Base-by-base conservation (phyloP, 2,329 filamentous ascomycete species). In the Orbilia brochopaga region DNA sequence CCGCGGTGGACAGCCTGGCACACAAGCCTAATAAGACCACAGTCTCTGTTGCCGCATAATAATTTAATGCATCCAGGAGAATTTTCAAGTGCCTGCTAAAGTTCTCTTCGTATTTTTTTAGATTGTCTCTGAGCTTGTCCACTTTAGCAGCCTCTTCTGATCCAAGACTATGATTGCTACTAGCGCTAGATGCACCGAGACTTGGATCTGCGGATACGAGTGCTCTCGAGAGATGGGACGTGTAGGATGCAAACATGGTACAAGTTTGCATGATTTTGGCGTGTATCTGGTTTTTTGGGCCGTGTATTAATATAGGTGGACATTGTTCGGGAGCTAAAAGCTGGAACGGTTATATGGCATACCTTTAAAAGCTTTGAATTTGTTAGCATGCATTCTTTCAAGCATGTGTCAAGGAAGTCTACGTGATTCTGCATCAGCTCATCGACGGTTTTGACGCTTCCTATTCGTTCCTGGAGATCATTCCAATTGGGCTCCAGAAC, bases 381-480 rank as follows among this genome's bases (percentile, higher is more conserved):
- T 19, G 94, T 99, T 74, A 99, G 84, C 92, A 97, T 97, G 82
- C 94, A 97, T 81, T 97, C 94, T 81, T 97, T 99, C 77, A 99
- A 83, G 79, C 94, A 99, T 2, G 94, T 97, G 77, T 97, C 94
- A 53, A 99, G 82, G 79, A 99, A 99, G 80, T 97, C 94, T 70
- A 99, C 92, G 80, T 99, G 94, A 78, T 97, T 92, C 81, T 97
- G 91, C 94, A 99, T 99, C 78, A 99, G 81, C 81, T 97, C 92
- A 78, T 99, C 94, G 0, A 99, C 94, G 0, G 94, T 99, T 40
- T 92, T 87, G n/a, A 83, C 83, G 64, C 84, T 81, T 6, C 72
- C 75, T 7, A 77, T 58, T 35, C 75, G 67, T 50, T 74, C 74
- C 60, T 76, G 76, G 8, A 99, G 86, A 53, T 88, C 89, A 75